These are phyloP conservation scores for Ophiostoma tasmaniense DNA, from an alignment of 2,329 filamentous ascomycete species.

Conservation along the genomic window DNA sequence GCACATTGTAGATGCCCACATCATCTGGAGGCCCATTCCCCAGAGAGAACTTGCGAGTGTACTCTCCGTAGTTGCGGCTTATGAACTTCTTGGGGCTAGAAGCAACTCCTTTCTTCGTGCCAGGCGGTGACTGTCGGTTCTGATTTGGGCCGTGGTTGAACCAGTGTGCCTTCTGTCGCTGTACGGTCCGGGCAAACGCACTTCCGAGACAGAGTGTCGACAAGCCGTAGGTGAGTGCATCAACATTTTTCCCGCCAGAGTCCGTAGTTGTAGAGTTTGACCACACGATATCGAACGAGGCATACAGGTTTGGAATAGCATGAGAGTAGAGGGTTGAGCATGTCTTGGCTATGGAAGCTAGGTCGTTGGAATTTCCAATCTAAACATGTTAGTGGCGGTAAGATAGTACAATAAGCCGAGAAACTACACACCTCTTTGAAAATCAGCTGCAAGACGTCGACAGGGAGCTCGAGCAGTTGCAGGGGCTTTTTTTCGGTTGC, in stretches of 20 bases:
- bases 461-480: slow-evolving; percentile 62
- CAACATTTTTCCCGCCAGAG: slow-evolving; percentile 63
- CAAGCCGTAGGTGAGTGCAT: slow-evolving; percentile 74
- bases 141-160: neutral
- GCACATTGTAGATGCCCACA: slow-evolving; percentile 75
- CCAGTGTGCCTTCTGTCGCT: slow-evolving; percentile 26
- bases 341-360: slow-evolving; percentile 67
- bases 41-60: slow-evolving; percentile 72
- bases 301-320: slow-evolving; percentile 71
- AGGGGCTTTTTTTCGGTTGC: slow-evolving; percentile 27
- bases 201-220: slow-evolving; percentile 68
- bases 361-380: slow-evolving; percentile 74
- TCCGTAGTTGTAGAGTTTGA: slow-evolving; percentile 59
- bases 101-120: neutral
- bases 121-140: slow-evolving; percentile 17
- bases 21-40: slow-evolving; percentile 73
- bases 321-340: slow-evolving; percentile 70
- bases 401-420: too few species aligned
- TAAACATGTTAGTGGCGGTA: slow-evolving; percentile 29
- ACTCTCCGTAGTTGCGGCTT: slow-evolving; percentile 65
- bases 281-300: slow-evolving; percentile 82
- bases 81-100: slow-evolving; percentile 23
- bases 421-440: slow-evolving; percentile 59
- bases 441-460: slow-evolving; percentile 70
- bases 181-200: slow-evolving; percentile 34